Conservation (phyloP, 169 alveolate genomes). For the Babesia microti region DNA sequence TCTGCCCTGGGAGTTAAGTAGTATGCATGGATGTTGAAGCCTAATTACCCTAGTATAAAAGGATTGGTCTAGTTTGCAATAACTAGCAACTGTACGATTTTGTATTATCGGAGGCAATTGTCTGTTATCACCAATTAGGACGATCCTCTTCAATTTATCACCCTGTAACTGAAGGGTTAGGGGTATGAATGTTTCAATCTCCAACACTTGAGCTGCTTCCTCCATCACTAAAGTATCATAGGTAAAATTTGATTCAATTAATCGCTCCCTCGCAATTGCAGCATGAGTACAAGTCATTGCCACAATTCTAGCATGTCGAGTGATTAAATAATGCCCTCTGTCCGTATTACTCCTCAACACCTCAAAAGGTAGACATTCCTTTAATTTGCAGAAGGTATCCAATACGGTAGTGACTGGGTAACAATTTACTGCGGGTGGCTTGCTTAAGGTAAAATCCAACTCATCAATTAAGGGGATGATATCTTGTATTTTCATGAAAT, state of each 20-base stretch:
- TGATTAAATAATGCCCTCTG: conserved; percentile 79
- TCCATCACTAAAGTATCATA: conserved; percentile 75
- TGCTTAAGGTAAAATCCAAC: too few species aligned
- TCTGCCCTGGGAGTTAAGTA: conserved; percentile 77
- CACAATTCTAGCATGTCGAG: conserved; percentile 78
- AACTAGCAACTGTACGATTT: conserved; percentile 59
- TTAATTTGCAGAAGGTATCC: too few species aligned
- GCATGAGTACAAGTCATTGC: conserved; percentile 94
- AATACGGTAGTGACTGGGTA: too few species aligned
- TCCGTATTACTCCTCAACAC: conserved; percentile 78
- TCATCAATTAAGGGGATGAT: too few species aligned
- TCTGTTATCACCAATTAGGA: conserved; percentile 83
- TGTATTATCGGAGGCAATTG: conserved; percentile 87
- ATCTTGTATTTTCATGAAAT: too few species aligned
- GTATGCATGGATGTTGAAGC: conserved; percentile 65
- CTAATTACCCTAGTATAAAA: conserved; percentile 68
- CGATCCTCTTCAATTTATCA: conserved; percentile 71
- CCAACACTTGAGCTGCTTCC: conserved; percentile 80
- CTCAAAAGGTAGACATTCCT: conserved; percentile 82
- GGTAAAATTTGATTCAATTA: conserved; percentile 55
- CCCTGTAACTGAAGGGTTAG: conserved; percentile 68
- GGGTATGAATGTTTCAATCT: conserved; percentile 82
- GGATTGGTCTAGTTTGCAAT: conserved; percentile 72
- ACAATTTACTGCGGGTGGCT: too few species aligned
- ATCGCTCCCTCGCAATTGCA: conserved; percentile 74